These are phyloP conservation scores for Rhizophora mangle DNA, from an alignment of 345 rosid genomes.

Conservation along the genomic window DNA sequence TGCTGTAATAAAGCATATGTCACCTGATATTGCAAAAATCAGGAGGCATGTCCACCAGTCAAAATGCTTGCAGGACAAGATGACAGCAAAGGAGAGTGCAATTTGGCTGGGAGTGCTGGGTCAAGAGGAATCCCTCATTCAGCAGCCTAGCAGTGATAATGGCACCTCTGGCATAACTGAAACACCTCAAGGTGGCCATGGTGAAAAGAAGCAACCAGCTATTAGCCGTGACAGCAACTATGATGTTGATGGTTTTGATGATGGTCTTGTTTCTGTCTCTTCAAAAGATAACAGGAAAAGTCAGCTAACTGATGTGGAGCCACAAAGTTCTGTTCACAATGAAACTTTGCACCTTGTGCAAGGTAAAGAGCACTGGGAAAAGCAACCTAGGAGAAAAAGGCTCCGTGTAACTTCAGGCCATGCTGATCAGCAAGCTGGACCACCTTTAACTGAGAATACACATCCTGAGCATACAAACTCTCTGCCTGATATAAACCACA, in stretches of 20 bases:
- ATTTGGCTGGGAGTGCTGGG: conserved; percentile 92
- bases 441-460: conserved; percentile 26
- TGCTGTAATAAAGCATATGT: conserved; percentile 95
- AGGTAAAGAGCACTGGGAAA: conserved; percentile 41
- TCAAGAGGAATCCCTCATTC: conserved; percentile 71
- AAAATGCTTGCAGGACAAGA: conserved; percentile 97
- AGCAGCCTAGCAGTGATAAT: conserved; percentile 80
- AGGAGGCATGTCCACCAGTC: conserved; percentile 89
- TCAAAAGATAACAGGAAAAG: conserved; percentile 65
- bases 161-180: conserved; percentile 82
- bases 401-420: conserved; percentile 31
- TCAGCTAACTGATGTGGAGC: conserved; percentile 40
- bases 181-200: conserved; percentile 38
- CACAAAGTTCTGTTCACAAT: conserved; percentile 15
- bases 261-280: conserved; percentile 67
- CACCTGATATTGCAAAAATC: conserved; percentile 91
- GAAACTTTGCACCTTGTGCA: conserved; percentile 22
- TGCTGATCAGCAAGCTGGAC: conserved; percentile 33
- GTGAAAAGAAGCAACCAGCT: conserved; percentile 44
- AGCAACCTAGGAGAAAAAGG: conserved; percentile 47
- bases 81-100: conserved; percentile 99
- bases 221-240: conserved; percentile 69
- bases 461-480: conserved; percentile 36
- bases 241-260: conserved; percentile 73
- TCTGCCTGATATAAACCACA: conserved; percentile 60